Base-by-base conservation (phyloP, 352 stramenopile species). In the Globisporangium paroecandrum region DNA sequence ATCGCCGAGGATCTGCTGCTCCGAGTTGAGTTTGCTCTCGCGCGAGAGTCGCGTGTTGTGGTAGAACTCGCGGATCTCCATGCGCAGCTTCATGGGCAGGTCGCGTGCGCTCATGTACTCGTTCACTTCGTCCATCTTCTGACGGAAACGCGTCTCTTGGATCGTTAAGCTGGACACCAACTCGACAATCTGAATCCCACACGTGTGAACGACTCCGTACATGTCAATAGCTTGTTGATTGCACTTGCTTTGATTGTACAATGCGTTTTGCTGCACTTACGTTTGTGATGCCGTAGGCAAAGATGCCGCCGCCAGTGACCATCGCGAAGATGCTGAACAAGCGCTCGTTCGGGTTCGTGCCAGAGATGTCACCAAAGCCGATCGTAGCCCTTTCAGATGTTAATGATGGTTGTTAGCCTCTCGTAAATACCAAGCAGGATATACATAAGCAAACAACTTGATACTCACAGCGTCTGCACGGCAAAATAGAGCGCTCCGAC, bases 21-120 rank as follows among this genome's bases (percentile, higher is more conserved):
- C 85, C 34, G 89, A 89, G 20, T 77, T 76, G 9, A 93, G 75
- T 55, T 90, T 90, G 36, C 78, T 87, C 66, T 93, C 85, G 38
- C 80, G 77, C 22, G 81, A 91, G 25, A 90, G 77, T 3, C 85
- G 83, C 3, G 85, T 81, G 64, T 93, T 93, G 73, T 87, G 89
- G 65, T 85, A 93, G 70, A 93, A 93, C 73, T 93, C 85, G 43
- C 85, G 83, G 62, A 93, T 93, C 62, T 93, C 83, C 65, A 89
- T 87, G 4, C 83, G 83, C 29, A 93, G 65, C 43, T 87, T 79
- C 76, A 89, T 81, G 0, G 85, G 85, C 36, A 93, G 61, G 68
- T 93, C 83, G 0, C 85, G 77, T 6, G 81, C 83, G 58, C 89
- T 77, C 85, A 93, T 93, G 75, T 93, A 93, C 61, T 90, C 81